Percentiles rank a stretch among this genome's conserved stretches.
These are phyloP conservation scores for Stephania cephalantha DNA, from an alignment of 164 flowering plant genomes.

Conservation along the genomic window DNA sequence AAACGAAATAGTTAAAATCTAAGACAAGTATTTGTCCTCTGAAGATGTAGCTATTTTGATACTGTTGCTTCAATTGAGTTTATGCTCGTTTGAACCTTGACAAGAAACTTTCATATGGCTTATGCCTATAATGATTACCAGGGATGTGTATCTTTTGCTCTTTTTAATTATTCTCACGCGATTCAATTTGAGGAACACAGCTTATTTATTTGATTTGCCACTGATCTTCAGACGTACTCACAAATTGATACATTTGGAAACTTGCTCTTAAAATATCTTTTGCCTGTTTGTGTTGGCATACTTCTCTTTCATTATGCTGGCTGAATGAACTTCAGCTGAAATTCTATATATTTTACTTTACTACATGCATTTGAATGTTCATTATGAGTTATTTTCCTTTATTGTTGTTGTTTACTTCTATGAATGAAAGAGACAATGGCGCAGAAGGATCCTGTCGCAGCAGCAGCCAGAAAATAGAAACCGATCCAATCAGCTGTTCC, in stretches of 20 bases:
- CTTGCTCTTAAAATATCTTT: not conserved
- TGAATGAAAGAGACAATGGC: conserved; percentile 56
- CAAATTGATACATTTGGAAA: not conserved
- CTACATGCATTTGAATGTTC: not conserved
- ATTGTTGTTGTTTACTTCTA: not conserved
- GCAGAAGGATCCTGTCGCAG: conserved; percentile 81
- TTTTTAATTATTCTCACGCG: not conserved
- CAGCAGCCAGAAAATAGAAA: conserved; percentile 73
- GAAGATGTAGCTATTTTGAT: no score
- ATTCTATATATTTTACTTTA: not conserved
- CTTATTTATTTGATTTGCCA: not conserved
- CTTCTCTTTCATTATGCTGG: not conserved
- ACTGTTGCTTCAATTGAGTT: no score
- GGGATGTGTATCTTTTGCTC: not conserved
- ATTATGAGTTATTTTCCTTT: not conserved
- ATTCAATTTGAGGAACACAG: not conserved
- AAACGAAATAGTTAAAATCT: no score
- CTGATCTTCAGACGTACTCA: not conserved
- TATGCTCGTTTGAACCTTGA: not conserved
- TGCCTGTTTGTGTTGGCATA: not conserved
- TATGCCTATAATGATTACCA: not conserved
- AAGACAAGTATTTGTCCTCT: no score
- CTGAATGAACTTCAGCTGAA: not conserved
- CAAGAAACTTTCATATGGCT: not conserved
- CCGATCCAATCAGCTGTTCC: conserved; percentile 99